These are phyloP conservation scores for Crithidia fasciculata DNA, from an alignment of 208 protist species.

Conservation along the genomic window DNA sequence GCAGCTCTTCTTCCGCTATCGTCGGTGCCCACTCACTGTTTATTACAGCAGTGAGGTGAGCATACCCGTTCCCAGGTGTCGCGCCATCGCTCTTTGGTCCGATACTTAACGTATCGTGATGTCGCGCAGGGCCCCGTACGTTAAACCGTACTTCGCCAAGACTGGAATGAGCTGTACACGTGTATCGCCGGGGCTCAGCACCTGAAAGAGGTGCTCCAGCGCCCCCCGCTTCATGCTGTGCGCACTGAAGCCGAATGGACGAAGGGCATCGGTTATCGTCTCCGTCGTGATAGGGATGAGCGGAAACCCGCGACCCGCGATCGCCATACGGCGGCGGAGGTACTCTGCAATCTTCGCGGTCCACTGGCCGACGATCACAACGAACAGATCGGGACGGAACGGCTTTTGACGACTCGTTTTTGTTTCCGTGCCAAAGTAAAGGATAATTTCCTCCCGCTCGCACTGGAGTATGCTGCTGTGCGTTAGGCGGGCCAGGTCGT, in stretches of 20 bases:
- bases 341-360: conserved; percentile 1
- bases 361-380: conserved; percentile 1
- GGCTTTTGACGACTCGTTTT: conserved; percentile 13
- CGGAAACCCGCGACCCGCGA: background rate
- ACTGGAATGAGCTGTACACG: conserved; percentile 2
- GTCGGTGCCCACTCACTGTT: conserved; percentile 18
- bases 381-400: conserved; percentile 16
- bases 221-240: conserved; percentile 34
- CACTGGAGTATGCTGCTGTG: background rate
- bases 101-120: conserved; percentile 22
- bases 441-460: background rate
- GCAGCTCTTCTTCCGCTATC: background rate
- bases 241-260: conserved; percentile 16
- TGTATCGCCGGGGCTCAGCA: background rate
- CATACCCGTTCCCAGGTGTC: conserved; percentile 17
- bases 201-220: conserved; percentile 8
- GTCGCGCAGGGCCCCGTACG: background rate
- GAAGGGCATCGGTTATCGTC: conserved; percentile 4
- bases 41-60: conserved; percentile 23
- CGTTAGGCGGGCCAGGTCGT: conserved; percentile 7
- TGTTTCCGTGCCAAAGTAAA: conserved; percentile 22
- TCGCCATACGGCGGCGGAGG: background rate
- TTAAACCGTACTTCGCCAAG: conserved; percentile 20
- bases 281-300: conserved; percentile 14
- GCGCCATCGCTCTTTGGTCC: conserved; percentile 5